Evolutionary conservation across 1,139 yeast species (phyloP), one percentile per base, ranked within the genome.

Genomic region (Sugiyamaella neomexicana): DNA sequence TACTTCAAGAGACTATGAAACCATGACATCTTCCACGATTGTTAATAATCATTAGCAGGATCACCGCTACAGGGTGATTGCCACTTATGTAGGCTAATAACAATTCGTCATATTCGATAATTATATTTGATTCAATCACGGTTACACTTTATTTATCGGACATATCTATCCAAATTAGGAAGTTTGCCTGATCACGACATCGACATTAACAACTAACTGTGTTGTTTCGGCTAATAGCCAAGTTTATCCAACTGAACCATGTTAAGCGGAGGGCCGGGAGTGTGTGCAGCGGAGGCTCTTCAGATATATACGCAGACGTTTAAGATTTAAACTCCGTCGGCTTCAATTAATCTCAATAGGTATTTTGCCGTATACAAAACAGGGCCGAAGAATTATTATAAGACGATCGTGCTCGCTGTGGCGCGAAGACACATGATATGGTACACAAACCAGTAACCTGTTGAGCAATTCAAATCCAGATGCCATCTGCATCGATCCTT

Each of bases 101-200:
- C 34, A 29, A 9, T 12, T 29, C 34, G 34, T 29, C n/a, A 9
- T 29, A 9, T 12, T 2, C 7, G 10, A 29, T 29, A 29, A 29
- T 9, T 29, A 9, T 9, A 29, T 29, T 29, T 29, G n/a, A 29
- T 29, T 29, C 34, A 29, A 29, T 29, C 34, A 7, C 34, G 5
- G 34, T 29, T 29, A 7, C 8, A 29, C 34, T 29, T 20, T 20
- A 5, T 20, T 20, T 29, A 29, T 29, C 42, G 42, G 42, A 39
- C 20, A 6, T 39, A 39, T 16, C 12, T 10, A 13, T 20, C 42
- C 42, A 2, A 8, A 5, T 39, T 16, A 15, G 42, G 42, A 39
- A 39, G 42, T 17, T 39, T 9, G 25, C 42, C 42, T 20, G 23
- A 39, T 39, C 42, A 39, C 42, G 42, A 39, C 42, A 39, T 39